Evolutionary conservation across 805 yeast genomes (phyloP).

Genomic region (Starmerella khaoyaiensis): DNA sequence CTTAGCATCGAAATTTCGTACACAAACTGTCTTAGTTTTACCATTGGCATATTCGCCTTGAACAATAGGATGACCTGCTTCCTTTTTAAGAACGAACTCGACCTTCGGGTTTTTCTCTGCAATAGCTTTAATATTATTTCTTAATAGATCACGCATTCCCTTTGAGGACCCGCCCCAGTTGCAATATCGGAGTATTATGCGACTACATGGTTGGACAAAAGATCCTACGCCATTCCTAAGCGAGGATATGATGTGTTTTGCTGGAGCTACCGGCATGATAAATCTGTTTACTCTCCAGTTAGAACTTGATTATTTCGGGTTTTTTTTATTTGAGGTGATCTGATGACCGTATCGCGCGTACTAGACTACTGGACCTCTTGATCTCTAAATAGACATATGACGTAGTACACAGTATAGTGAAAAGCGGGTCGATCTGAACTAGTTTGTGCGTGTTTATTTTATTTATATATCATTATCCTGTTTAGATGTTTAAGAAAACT

Average conservation of each 20-base stretch:
- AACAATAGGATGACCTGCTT: slow-evolving; percentile 72
- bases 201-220: slow-evolving; percentile 42
- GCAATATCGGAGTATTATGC: slow-evolving; percentile 66
- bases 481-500: too few species aligned
- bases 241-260: slow-evolving; percentile 14
- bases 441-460: background rate
- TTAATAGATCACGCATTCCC: slow-evolving; percentile 60
- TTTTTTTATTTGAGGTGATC: too few species aligned
- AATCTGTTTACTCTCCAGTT: too few species aligned
- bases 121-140: slow-evolving; percentile 38
- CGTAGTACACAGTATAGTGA: background rate
- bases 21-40: slow-evolving; percentile 50
- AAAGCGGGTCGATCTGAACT: background rate
- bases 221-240: slow-evolving; percentile 28
- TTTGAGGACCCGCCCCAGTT: slow-evolving; percentile 92
- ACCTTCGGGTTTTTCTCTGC: slow-evolving; percentile 53
- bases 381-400: background rate
- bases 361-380: too few species aligned
- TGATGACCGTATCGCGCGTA: too few species aligned
- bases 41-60: slow-evolving; percentile 44
- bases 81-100: slow-evolving; percentile 55
- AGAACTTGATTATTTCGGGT: too few species aligned
- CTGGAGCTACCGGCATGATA: slow-evolving; percentile 22
- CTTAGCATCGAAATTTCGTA: slow-evolving; percentile 53
- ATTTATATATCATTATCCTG: background rate